Evolutionary conservation across 2,329 filamentous ascomycete species (phyloP), one percentile per base, ranked within the genome.

Genomic region (Elsinoe batatas): DNA sequence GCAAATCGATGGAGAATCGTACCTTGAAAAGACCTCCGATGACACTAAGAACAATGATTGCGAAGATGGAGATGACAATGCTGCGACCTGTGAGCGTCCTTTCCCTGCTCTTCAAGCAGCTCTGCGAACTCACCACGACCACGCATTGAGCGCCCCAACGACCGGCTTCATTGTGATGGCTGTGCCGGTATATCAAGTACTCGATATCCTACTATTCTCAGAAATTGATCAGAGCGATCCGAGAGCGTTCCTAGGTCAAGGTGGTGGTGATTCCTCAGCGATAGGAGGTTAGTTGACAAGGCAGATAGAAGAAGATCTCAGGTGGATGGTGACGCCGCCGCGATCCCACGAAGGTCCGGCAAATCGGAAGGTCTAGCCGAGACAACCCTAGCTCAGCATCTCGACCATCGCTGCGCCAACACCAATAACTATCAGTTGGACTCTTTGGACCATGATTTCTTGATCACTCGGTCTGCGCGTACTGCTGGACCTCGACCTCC

Each of bases 91-190:
- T 65, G 59, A 68, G 62, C 59, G 17, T 54, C 11, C 10, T 15
- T 3, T 15, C 35, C 8, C 2, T 3, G 20, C 40, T 15, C 12
- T 26, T 33, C 26, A 13, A 33, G 22, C 26, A 12, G 2, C 3
- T 26, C 6, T 42, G 20, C 20, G 30, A 64, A 71, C 82, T 68
- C 77, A 96, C 91, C 91, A 95, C 76, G 84, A 88, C 90, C 91
- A 96, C 67, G 91, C 91, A 76, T 95, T 91, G 76, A 91, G 81
- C 63, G 89, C 85, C 68, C 88, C 87, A 64, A 97, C 88, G 69
- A 97, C 78, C 64, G 91, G 91, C 84, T 96, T 96, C 91, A 96
- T 96, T 68, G 67, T 81, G 76, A 30, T 30, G 26, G 26, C 5
- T 8, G 26, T 30, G 26, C 26, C 26, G 7, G 7, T 30, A 30